A percentile compares a stretch with the other conserved stretches of the same genome.
Conservation (phyloP, 108 stramenopile species). For the Schizochytrium sp. region DNA sequence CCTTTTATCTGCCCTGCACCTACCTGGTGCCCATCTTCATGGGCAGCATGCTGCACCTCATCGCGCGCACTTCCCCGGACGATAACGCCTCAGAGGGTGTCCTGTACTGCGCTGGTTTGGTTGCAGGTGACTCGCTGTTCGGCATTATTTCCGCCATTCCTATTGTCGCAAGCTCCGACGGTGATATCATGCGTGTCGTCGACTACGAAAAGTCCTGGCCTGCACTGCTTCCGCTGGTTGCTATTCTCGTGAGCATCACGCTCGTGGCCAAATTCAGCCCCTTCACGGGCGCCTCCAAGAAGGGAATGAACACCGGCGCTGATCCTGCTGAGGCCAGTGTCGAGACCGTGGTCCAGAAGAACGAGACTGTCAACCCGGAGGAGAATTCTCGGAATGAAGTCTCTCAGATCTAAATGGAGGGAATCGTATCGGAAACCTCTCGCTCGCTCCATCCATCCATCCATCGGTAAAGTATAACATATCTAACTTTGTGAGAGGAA, state of each 20-base stretch:
- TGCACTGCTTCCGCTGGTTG: neutral
- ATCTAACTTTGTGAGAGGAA: no score
- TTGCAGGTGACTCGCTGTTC: neutral
- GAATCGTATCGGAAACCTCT: no score
- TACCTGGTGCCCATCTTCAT: conserved; percentile 8
- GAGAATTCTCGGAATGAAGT: no score
- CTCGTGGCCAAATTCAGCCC: neutral
- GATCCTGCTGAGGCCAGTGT: no score
- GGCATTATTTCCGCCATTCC: conserved; percentile 4
- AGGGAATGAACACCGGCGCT: neutral
- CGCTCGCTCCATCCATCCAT: no score
- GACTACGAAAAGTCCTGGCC: neutral
- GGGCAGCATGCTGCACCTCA: neutral
- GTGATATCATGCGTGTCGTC: neutral
- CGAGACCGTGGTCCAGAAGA: no score
- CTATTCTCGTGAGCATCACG: neutral
- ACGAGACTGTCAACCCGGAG: no score
- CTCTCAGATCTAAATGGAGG: no score
- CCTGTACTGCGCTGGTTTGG: neutral
- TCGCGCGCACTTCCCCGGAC: neutral
- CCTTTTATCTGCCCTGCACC: neutral
- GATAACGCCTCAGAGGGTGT: neutral
- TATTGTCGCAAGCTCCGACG: neutral
- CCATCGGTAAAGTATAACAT: no score
- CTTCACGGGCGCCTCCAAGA: neutral